Evolutionary conservation across 768 basidiomycete species (phyloP).

Genomic region (Mrakia frigida): DNA sequence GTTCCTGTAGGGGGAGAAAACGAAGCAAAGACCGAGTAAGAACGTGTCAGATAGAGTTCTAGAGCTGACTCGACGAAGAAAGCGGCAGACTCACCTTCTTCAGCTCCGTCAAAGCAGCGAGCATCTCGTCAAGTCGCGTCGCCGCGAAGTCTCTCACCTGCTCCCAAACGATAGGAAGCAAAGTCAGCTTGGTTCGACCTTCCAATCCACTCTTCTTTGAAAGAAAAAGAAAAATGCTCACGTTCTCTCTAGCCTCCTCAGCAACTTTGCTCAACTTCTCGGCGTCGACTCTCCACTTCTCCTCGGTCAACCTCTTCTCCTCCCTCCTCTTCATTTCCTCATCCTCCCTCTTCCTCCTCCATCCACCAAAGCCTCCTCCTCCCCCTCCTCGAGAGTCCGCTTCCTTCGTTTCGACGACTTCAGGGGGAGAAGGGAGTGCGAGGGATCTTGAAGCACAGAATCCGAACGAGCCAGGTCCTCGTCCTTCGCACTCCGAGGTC

Average conservation of each 20-base stretch:
- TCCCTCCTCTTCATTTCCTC: neutral
- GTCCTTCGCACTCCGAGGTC: neutral
- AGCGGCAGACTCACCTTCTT: neutral
- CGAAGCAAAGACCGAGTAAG: neutral
- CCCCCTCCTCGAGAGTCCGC: neutral
- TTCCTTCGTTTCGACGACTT: neutral
- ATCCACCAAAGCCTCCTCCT: neutral
- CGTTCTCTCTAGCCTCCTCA: neutral
- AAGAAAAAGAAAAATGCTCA: neutral
- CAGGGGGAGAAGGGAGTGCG: neutral
- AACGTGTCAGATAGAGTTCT: no score
- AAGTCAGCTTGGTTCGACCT: neutral
- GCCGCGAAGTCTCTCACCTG: neutral
- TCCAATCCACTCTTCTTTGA: neutral
- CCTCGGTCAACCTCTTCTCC: conserved; percentile 8
- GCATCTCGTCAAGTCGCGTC: neutral
- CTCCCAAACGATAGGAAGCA: neutral
- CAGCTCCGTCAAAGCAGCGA: neutral
- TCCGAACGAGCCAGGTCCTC: neutral
- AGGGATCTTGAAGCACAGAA: conserved; percentile 1
- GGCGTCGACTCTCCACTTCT: conserved; percentile 1
- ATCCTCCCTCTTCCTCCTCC: neutral
- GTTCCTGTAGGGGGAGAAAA: neutral
- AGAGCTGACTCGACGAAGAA: neutral
- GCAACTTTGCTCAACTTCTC: neutral